Percentiles rank a stretch among this genome's conserved stretches.
Evolutionary conservation across 371 early-diverging fungal genomes (phyloP).

Genomic region (Apophysomyces sp.): DNA sequence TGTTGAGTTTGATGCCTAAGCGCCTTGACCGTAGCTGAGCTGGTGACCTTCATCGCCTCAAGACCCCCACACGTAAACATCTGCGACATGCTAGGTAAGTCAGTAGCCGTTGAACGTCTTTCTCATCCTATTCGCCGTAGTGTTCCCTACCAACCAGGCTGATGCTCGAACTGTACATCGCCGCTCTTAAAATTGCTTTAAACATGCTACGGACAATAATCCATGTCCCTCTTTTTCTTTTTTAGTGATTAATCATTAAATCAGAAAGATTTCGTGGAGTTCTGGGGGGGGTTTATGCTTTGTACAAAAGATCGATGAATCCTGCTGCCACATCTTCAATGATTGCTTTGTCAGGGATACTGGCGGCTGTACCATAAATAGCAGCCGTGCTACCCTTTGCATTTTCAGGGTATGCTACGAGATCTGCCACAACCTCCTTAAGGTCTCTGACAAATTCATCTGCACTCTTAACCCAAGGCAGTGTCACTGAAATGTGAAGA

Average conservation of each 20-base stretch:
- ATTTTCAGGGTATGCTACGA: constrained; percentile 67
- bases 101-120: not conserved
- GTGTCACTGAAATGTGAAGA: constrained; percentile 90
- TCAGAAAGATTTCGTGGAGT: not conserved
- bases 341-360: constrained; percentile 82
- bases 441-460: constrained; percentile 82
- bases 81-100: constrained; percentile 63
- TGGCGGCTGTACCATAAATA: constrained; percentile 89
- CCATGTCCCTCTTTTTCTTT: not conserved
- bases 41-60: constrained; percentile 81
- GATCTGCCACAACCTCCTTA: constrained; percentile 63
- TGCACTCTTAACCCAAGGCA: constrained; percentile 71
- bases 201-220: not conserved
- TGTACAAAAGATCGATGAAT: constrained; percentile 85
- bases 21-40: constrained; percentile 60
- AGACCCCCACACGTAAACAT: constrained; percentile 84
- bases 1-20: not conserved
- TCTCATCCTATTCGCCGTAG: constrained; percentile 7
- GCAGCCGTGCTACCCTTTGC: constrained; percentile 81
- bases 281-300: no score
- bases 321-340: constrained; percentile 84
- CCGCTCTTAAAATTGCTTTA: not conserved
- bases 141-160: constrained; percentile 28
- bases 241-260: not conserved
- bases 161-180: constrained; percentile 14